phyloP scores from a whole-genome alignment of 225 moss, liverwort and hornwort species.

The Ulota crispa region DNA sequence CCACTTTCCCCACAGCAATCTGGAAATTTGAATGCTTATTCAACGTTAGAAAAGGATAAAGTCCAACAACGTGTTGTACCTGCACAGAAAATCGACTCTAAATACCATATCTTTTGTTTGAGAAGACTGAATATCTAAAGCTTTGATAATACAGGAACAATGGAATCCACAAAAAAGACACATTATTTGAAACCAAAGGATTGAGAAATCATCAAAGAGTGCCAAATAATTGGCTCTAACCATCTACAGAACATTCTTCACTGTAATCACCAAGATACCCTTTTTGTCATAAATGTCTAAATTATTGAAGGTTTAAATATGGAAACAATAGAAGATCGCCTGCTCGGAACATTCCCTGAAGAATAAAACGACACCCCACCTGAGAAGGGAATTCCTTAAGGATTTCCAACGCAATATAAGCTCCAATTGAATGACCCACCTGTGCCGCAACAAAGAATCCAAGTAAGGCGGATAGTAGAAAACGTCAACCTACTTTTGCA shows the following conservation, averaged over 20 bases:
- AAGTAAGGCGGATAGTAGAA: background rate
- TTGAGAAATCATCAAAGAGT: background rate
- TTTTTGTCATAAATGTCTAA: background rate
- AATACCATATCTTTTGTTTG: background rate
- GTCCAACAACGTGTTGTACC: constrained; percentile 50
- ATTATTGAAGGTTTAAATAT: background rate
- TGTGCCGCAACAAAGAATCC: constrained; percentile 5
- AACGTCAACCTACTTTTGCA: background rate
- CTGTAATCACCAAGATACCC: background rate
- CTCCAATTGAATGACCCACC: constrained; percentile 67
- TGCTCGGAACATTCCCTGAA: background rate
- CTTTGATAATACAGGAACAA: background rate
- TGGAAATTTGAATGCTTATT: constrained; percentile 53
- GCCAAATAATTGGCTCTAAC: background rate
- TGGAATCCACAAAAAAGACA: background rate
- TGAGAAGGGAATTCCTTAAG: constrained; percentile 51
- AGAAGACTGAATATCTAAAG: background rate
- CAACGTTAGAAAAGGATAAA: constrained; percentile 63
- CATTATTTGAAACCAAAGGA: background rate
- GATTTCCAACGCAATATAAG: constrained; percentile 55
- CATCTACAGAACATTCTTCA: constrained; percentile 6
- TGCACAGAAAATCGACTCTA: constrained; percentile 28
- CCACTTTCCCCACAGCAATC: constrained; percentile 42
- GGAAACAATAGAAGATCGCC: background rate
- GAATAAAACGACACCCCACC: constrained; percentile 27